phyloP scores from a whole-genome alignment of 179 eudicot genomes.

The Vitellaria paradoxa region DNA sequence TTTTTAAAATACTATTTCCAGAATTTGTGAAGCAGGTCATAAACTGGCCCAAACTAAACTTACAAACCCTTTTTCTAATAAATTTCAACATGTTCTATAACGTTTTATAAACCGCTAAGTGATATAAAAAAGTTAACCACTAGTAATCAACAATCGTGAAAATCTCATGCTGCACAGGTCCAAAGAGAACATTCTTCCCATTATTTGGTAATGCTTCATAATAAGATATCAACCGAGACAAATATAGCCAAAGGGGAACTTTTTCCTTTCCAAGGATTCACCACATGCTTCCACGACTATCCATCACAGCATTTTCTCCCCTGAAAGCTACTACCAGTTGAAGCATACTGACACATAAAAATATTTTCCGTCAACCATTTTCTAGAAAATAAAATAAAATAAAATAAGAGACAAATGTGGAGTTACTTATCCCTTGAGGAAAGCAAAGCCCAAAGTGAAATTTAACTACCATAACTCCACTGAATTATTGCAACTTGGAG shows the following conservation, averaged over 20 bases:
- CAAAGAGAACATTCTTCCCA: neutral
- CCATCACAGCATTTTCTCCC: too few species aligned
- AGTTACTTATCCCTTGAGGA: neutral
- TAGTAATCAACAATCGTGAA: neutral
- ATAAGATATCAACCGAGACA: neutral
- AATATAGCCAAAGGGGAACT: neutral
- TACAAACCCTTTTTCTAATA: too few species aligned
- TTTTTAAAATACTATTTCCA: too few species aligned
- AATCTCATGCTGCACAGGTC: neutral
- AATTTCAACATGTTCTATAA: too few species aligned
- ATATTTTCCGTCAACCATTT: neutral
- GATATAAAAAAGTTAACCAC: too few species aligned
- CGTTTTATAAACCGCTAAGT: too few species aligned
- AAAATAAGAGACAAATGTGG: neutral
- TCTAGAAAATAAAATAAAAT: neutral
- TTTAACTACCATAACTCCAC: slow-evolving; percentile 7
- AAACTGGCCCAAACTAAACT: too few species aligned
- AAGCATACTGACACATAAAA: neutral
- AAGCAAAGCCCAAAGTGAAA: neutral
- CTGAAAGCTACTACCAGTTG: neutral
- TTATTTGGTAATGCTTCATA: neutral
- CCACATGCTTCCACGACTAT: neutral
- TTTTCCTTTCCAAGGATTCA: neutral
- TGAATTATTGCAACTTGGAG: slow-evolving; percentile 9
- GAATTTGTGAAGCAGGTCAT: too few species aligned